phyloP scores from a whole-genome alignment of 257 asterid species.

The Solanum medicagineum region DNA sequence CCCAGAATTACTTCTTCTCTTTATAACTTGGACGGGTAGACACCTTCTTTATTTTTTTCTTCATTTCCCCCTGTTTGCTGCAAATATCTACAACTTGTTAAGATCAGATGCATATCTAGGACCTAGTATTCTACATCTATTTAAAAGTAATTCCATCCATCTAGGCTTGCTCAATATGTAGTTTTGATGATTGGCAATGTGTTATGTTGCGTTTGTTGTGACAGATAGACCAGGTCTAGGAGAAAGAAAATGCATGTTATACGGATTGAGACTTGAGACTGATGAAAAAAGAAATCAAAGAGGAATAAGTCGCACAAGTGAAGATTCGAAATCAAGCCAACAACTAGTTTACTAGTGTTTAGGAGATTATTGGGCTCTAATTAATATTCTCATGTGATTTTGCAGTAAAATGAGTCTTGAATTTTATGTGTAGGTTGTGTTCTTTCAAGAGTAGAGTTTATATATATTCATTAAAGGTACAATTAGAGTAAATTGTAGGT shows the following conservation, averaged over 20 bases:
- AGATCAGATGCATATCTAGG: background rate
- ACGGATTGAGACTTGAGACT: background rate
- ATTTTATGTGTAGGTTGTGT: background rate
- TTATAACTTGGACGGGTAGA: background rate
- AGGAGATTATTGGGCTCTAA: background rate
- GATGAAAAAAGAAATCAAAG: no score
- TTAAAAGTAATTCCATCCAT: background rate
- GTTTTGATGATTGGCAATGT: background rate
- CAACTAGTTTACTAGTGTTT: background rate
- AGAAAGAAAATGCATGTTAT: background rate
- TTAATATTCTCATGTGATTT: background rate
- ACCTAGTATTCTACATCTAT: background rate
- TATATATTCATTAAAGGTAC: background rate
- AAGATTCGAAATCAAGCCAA: background rate
- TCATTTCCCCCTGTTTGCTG: background rate
- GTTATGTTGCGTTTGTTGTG: background rate
- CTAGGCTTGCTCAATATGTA: background rate
- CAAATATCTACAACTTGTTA: background rate
- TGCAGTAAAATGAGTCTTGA: background rate
- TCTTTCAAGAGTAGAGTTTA: background rate
- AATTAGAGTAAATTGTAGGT: background rate
- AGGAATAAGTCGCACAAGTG: background rate
- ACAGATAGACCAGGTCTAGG: background rate
- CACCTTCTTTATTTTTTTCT: background rate
- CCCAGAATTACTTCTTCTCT: background rate